These are phyloP conservation scores for Aspergillus nidulans DNA, from an alignment of 495 filamentous ascomycete species.

Conservation along the genomic window DNA sequence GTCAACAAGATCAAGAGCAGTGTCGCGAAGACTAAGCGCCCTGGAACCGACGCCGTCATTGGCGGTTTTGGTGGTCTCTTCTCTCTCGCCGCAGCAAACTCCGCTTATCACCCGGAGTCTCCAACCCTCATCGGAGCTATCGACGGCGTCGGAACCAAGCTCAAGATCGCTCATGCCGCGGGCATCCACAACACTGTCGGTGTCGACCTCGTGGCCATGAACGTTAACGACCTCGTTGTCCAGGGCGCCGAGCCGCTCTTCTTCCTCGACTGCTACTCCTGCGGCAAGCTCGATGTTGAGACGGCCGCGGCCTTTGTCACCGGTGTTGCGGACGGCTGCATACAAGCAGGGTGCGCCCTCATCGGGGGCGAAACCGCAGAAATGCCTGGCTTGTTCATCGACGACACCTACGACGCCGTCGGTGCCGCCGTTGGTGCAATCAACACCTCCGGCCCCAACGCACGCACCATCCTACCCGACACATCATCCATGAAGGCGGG, in stretches of 20 bases:
- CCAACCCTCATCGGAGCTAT: constrained; percentile 86
- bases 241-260: constrained; percentile 90
- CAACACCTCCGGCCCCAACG: constrained; percentile 45
- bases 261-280: constrained; percentile 96
- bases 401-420: constrained; percentile 82
- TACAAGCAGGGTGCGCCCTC: constrained; percentile 76
- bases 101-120: constrained; percentile 60
- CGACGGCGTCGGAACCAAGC: constrained; percentile 94
- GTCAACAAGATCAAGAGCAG: constrained; percentile 83
- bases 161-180: constrained; percentile 86
- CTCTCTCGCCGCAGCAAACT: constrained; percentile 65
- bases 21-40: constrained; percentile 71
- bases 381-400: constrained; percentile 88
- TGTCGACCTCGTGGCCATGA: constrained; percentile 97
- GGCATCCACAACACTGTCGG: constrained; percentile 88
- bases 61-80: constrained; percentile 93
- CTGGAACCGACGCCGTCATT: constrained; percentile 85
- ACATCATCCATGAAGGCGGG: constrained; percentile 70
- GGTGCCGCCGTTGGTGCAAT: constrained; percentile 86
- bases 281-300: constrained; percentile 72
- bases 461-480: constrained; percentile 64
- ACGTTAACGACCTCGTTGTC: constrained; percentile 94
- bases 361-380: constrained; percentile 96
- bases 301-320: constrained; percentile 77
- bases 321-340: constrained; percentile 82